phyloP scores from a whole-genome alignment of 495 filamentous ascomycete genomes.

The Aspergillus nidulans region DNA sequence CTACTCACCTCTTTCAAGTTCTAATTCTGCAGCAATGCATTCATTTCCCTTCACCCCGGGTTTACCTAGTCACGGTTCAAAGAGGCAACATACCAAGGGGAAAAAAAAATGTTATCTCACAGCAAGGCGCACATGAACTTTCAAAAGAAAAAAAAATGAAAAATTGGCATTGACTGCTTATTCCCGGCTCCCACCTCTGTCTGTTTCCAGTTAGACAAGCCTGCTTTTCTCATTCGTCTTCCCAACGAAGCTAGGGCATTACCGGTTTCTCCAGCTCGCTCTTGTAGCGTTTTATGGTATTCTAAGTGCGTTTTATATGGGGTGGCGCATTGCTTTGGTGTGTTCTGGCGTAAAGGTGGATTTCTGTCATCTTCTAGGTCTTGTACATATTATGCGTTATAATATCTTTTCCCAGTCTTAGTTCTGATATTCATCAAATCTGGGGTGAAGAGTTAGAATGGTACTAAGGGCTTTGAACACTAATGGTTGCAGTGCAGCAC shows the following conservation, averaged over 20 bases:
- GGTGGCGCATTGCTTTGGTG: not conserved
- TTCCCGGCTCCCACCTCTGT: not conserved
- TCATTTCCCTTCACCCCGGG: constrained; percentile 10
- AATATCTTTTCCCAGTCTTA: not conserved
- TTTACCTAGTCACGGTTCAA: constrained; percentile 17
- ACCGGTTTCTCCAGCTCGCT: not conserved
- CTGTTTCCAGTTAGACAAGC: constrained; percentile 1
- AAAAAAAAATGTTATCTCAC: constrained; percentile 11
- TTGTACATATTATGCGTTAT: not conserved
- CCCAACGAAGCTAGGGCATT: not conserved
- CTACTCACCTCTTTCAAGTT: constrained; percentile 11
- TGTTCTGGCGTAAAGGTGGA: not conserved
- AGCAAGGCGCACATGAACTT: constrained; percentile 10
- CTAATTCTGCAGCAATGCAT: constrained; percentile 21
- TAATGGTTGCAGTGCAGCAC: too few relatives aligned
- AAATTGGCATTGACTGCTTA: constrained; percentile 14
- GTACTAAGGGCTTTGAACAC: not conserved
- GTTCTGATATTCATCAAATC: not conserved
- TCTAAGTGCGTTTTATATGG: not conserved
- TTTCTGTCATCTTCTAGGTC: not conserved
- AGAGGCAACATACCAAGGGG: constrained; percentile 17
- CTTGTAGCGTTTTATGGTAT: not conserved
- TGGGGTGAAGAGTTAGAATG: not conserved
- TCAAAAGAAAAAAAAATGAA: constrained; percentile 10
- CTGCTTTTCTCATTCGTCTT: not conserved